Percentiles rank a stretch among this genome's conserved stretches.
phyloP scores from a whole-genome alignment of 768 basidiomycete species.

The Russula compacta region DNA sequence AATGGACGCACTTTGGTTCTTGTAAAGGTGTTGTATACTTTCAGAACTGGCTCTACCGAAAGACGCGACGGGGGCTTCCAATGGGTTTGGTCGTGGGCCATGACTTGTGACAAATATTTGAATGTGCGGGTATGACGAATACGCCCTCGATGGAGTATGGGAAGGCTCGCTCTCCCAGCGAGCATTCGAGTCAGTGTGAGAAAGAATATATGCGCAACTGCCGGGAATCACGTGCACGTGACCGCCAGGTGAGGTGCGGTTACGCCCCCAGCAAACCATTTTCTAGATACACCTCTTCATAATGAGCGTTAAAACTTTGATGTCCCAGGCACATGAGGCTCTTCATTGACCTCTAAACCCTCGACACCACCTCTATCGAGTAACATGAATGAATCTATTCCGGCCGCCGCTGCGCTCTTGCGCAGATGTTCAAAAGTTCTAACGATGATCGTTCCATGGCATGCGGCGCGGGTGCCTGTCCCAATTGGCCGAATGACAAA shows the following conservation, averaged over 20 bases:
- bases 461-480: not conserved
- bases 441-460: not conserved
- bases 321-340: slow-evolving; percentile 7
- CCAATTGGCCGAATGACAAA: not conserved
- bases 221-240: not conserved
- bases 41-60: slow-evolving; percentile 55
- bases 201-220: not conserved
- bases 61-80: slow-evolving; percentile 41
- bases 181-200: not conserved
- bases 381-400: not conserved
- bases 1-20: slow-evolving; percentile 59
- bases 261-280: not conserved
- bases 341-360: not conserved
- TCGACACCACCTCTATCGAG: not conserved
- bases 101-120: slow-evolving; percentile 21
- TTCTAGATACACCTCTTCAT: not conserved
- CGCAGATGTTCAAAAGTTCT: not conserved
- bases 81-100: slow-evolving; percentile 53
- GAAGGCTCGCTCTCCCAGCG: not conserved
- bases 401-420: not conserved
- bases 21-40: slow-evolving; percentile 90
- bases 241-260: not conserved
- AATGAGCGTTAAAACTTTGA: not conserved
- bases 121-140: not conserved
- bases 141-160: not conserved